phyloP scores from a whole-genome alignment of 1,284 basidiomycete genomes.

The Anthracocystis setariae region DNA sequence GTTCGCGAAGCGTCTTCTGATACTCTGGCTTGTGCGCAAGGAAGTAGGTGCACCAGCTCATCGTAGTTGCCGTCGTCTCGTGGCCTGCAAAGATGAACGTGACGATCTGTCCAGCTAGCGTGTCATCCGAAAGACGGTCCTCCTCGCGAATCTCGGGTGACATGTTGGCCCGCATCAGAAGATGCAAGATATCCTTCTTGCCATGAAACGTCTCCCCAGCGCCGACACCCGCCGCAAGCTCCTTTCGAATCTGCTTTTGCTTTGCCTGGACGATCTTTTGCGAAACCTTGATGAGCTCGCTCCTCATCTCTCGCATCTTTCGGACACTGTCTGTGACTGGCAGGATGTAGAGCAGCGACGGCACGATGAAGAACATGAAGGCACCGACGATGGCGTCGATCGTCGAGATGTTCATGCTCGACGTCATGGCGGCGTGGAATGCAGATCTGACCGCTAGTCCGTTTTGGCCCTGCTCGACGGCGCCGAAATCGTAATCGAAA shows the following conservation, averaged over 20 bases:
- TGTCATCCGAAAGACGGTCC: constrained; percentile 47
- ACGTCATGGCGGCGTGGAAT: constrained; percentile 51
- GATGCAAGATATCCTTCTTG: constrained; percentile 52
- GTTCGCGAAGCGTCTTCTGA: constrained; percentile 47
- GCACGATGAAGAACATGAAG: constrained; percentile 51
- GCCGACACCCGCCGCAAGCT: constrained; percentile 40
- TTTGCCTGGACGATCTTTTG: constrained; percentile 41
- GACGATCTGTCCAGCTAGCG: constrained; percentile 55
- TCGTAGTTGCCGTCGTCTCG: constrained; percentile 59
- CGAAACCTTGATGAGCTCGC: constrained; percentile 37
- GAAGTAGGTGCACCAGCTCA: constrained; percentile 59
- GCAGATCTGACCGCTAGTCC: constrained; percentile 38
- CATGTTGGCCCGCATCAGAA: constrained; percentile 52
- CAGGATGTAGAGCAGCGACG: constrained; percentile 43
- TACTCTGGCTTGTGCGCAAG: constrained; percentile 49
- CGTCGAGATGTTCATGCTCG: constrained; percentile 44
- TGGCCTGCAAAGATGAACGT: constrained; percentile 65
- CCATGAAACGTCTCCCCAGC: constrained; percentile 45
- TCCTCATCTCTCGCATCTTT: constrained; percentile 48
- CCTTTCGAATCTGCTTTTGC: constrained; percentile 42
- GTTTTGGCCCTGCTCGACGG: constrained; percentile 47
- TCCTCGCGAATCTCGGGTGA: constrained; percentile 40
- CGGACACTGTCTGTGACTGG: constrained; percentile 44
- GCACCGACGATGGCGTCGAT: constrained; percentile 44
- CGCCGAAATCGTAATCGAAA: constrained; percentile 53